Evolutionary conservation across 371 early-diverging fungal genomes (phyloP).

Genomic region (Smittium culicis): DNA sequence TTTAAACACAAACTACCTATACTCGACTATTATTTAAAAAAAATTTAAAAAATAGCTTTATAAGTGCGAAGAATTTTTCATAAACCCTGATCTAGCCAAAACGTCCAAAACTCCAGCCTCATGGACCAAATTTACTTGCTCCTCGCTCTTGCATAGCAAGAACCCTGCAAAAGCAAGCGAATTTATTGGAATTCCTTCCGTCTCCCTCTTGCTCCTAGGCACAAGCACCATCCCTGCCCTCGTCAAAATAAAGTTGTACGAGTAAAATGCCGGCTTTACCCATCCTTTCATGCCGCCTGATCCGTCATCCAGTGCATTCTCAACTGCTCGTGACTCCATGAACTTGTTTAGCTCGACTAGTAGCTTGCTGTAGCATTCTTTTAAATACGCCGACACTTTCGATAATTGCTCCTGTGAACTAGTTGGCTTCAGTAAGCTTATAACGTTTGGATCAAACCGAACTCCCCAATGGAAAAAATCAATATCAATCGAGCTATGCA

Average conservation of each 20-base stretch:
- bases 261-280: too few relatives aligned
- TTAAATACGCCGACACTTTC: too few relatives aligned
- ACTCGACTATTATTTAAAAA: too few relatives aligned
- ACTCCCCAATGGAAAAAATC: conserved; percentile 10
- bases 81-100: neutral
- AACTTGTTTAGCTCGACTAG: too few relatives aligned
- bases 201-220: conserved; percentile 17
- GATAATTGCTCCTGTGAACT: too few relatives aligned
- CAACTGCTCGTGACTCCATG: too few relatives aligned
- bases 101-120: neutral
- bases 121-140: conserved; percentile 13
- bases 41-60: too few relatives aligned
- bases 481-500: neutral
- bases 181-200: conserved; percentile 25
- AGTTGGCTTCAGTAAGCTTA: too few relatives aligned
- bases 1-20: too few relatives aligned
- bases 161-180: conserved; percentile 31
- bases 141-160: conserved; percentile 21
- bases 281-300: too few relatives aligned
- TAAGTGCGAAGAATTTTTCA: neutral
- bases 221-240: conserved; percentile 19
- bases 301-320: too few relatives aligned
- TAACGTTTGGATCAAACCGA: neutral
- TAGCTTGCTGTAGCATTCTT: too few relatives aligned
- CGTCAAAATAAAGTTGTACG: conserved; percentile 31